phyloP scores from a whole-genome alignment of 345 rosid genomes.

The Hibiscus syriacus region DNA sequence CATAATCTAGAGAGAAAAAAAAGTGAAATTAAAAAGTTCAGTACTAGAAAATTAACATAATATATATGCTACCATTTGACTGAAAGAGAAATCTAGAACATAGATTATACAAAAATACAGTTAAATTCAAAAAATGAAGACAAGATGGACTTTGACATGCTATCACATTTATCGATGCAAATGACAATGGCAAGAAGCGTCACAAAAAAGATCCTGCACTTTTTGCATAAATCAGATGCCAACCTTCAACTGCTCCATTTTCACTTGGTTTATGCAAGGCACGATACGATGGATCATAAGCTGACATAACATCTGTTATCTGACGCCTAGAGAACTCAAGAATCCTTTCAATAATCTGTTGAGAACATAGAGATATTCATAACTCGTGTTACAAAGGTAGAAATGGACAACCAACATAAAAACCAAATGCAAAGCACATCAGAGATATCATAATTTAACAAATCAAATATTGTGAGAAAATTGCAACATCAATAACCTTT shows the following conservation, averaged over 20 bases:
- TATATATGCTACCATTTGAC: background rate
- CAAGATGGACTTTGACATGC: background rate
- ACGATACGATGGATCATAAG: constrained; percentile 88
- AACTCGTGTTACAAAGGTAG: background rate
- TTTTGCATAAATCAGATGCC: constrained; percentile 16
- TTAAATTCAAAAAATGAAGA: background rate
- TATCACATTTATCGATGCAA: background rate
- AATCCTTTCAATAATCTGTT: constrained; percentile 89
- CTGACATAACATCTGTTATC: constrained; percentile 75
- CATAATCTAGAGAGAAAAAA: constrained; percentile 53
- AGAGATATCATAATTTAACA: constrained; percentile 1
- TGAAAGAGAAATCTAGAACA: background rate
- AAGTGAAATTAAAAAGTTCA: constrained; percentile 7
- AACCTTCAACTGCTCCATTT: constrained; percentile 71
- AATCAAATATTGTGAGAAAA: background rate
- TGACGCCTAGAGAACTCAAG: constrained; percentile 92
- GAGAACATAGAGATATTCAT: constrained; percentile 14
- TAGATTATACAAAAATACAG: background rate
- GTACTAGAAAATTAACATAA: background rate
- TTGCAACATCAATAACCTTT: background rate
- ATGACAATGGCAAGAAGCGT: background rate
- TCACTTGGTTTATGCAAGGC: constrained; percentile 75
- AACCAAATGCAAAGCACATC: constrained; percentile 1
- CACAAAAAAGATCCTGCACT: constrained; percentile 6
- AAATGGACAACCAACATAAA: background rate